Evolutionary conservation across 225 moss, liverwort and hornwort genomes (phyloP).

Genomic region (Thuidium tamariscinum): DNA sequence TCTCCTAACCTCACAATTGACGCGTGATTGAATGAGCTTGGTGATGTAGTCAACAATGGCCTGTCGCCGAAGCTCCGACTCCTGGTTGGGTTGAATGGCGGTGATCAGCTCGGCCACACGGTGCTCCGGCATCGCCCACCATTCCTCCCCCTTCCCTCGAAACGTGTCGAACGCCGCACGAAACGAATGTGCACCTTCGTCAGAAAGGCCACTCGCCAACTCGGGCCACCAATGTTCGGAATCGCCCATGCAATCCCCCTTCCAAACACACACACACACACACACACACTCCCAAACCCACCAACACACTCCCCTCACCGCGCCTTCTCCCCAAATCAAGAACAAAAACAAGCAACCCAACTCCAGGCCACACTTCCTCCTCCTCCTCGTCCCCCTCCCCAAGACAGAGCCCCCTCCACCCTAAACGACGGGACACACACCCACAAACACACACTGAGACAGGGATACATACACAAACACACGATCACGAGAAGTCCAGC

Average conservation of each 20-base stretch:
- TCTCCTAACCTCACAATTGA: slow-evolving; percentile 19
- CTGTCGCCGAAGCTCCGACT: slow-evolving; percentile 44
- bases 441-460: not conserved
- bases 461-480: not conserved
- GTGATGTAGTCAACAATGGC: slow-evolving; percentile 43
- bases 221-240: slow-evolving; percentile 36
- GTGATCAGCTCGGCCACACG: slow-evolving; percentile 38
- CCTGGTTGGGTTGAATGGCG: slow-evolving; percentile 37
- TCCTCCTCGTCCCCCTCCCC: not conserved
- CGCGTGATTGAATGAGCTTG: slow-evolving; percentile 28
- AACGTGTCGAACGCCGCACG: slow-evolving; percentile 17
- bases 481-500: not conserved
- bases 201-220: slow-evolving; percentile 41
- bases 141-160: slow-evolving; percentile 30
- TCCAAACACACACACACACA: not conserved
- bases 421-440: not conserved
- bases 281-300: not conserved
- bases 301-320: not conserved
- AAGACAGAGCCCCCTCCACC: not conserved
- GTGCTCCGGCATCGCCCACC: slow-evolving; percentile 57
- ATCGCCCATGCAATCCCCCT: slow-evolving; percentile 74
- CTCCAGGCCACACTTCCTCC: not conserved
- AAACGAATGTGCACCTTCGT: slow-evolving; percentile 27
- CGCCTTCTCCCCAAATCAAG: not conserved
- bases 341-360: not conserved